A percentile compares a stretch with the other conserved stretches of the same genome.
Conservation (phyloP, 2,329 filamentous ascomycete genomes). For the Penicillium sp. region DNA sequence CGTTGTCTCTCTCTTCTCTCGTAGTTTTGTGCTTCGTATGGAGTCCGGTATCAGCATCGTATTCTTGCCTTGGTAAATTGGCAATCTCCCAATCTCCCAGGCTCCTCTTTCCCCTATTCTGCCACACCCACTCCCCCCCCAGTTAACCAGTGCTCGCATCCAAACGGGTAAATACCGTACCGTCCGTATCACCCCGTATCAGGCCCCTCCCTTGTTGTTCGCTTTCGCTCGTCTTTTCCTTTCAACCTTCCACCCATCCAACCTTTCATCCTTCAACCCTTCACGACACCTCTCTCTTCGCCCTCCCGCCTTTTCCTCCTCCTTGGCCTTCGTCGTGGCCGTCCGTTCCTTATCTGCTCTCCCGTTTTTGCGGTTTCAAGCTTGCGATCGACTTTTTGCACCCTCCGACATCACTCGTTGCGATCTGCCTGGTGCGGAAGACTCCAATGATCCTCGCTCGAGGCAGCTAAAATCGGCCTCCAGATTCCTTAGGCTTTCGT, state of each 20-base stretch:
- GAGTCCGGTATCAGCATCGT: neutral
- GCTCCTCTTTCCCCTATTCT: constrained; percentile 3
- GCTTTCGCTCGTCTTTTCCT: constrained; percentile 17
- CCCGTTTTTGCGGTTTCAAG: neutral
- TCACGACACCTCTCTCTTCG: constrained; percentile 19
- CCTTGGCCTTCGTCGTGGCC: constrained; percentile 31
- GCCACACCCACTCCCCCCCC: no score
- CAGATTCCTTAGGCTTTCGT: constrained; percentile 28
- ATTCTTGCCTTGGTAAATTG: neutral
- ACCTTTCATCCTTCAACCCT: constrained; percentile 9
- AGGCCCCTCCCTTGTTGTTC: constrained; percentile 7
- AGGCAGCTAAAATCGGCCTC: constrained; percentile 24
- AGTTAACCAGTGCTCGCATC: neutral
- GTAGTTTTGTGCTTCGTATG: neutral
- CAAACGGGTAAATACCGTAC: constrained; percentile 3
- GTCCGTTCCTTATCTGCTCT: constrained; percentile 26
- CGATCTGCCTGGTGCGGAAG: constrained; percentile 31
- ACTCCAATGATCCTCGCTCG: constrained; percentile 27
- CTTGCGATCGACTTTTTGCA: constrained; percentile 1
- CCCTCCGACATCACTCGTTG: constrained; percentile 11
- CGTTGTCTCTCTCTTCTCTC: neutral
- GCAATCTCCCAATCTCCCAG: constrained; percentile 10
- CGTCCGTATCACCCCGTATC: constrained; percentile 7
- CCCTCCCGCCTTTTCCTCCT: constrained; percentile 10
- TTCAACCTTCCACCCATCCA: constrained; percentile 9